These are phyloP conservation scores for Chenopodium suecicum DNA, from an alignment of 148 eudicot species.

Conservation along the genomic window DNA sequence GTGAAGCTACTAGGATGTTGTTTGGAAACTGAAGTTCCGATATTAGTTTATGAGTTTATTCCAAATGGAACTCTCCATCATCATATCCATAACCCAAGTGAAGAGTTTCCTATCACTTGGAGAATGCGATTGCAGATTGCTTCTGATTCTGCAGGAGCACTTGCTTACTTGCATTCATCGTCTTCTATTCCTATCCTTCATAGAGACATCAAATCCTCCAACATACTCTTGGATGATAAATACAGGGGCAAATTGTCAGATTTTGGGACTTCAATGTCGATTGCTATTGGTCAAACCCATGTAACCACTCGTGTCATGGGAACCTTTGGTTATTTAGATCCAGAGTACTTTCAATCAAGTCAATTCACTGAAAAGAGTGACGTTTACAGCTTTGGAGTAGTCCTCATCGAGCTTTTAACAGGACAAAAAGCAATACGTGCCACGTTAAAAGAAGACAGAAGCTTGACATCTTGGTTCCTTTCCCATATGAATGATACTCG, in stretches of 20 bases:
- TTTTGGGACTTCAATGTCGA: slow-evolving; percentile 23
- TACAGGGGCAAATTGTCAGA: slow-evolving; percentile 23
- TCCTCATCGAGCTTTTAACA: slow-evolving; percentile 32
- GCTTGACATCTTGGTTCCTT: slow-evolving; percentile 23
- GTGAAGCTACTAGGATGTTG: slow-evolving; percentile 33
- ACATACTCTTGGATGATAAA: slow-evolving; percentile 25
- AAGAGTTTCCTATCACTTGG: slow-evolving; percentile 24
- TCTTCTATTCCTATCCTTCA: slow-evolving; percentile 21
- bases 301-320: slow-evolving; percentile 27
- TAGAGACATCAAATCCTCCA: slow-evolving; percentile 32
- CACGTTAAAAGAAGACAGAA: slow-evolving; percentile 19
- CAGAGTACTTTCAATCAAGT: slow-evolving; percentile 29
- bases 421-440: slow-evolving; percentile 27
- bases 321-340: slow-evolving; percentile 37
- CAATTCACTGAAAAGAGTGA: slow-evolving; percentile 34
- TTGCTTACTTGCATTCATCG: slow-evolving; percentile 25
- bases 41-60: slow-evolving; percentile 24
- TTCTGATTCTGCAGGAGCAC: slow-evolving; percentile 20
- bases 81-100: slow-evolving; percentile 21
- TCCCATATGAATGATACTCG: neutral
- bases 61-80: slow-evolving; percentile 23
- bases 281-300: slow-evolving; percentile 27
- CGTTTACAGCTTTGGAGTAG: slow-evolving; percentile 35
- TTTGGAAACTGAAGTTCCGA: slow-evolving; percentile 25
- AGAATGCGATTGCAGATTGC: slow-evolving; percentile 24